phyloP scores from a whole-genome alignment of 2,329 filamentous ascomycete genomes.

The Helminthosporium solani region DNA sequence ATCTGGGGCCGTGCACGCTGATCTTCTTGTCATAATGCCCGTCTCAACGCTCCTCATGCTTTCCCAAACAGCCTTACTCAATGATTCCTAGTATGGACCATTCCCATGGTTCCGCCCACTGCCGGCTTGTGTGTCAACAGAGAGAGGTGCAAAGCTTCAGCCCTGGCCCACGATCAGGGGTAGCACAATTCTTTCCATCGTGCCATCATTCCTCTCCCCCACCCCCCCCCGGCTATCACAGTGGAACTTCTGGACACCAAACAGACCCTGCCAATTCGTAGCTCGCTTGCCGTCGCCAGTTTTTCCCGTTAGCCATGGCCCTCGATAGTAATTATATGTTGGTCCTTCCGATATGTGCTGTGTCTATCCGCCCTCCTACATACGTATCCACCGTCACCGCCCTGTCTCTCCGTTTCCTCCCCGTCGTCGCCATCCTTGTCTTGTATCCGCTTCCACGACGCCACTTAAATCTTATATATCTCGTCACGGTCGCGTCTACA shows the following conservation, averaged over 20 bases:
- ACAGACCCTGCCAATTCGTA: slow-evolving; percentile 31
- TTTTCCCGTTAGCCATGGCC: slow-evolving; percentile 14
- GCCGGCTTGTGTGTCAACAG: slow-evolving; percentile 28
- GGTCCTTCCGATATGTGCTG: slow-evolving; percentile 23
- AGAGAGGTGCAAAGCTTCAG: slow-evolving; percentile 30
- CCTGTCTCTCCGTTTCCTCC: slow-evolving; percentile 42
- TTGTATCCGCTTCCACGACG: slow-evolving; percentile 38
- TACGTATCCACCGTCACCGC: slow-evolving; percentile 39
- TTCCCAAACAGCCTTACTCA: slow-evolving; percentile 33
- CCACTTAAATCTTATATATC: slow-evolving; percentile 46
- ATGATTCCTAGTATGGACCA: slow-evolving; percentile 33
- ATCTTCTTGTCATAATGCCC: slow-evolving; percentile 37
- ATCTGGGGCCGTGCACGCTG: slow-evolving; percentile 33
- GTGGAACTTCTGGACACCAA: slow-evolving; percentile 5
- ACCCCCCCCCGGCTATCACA: neutral
- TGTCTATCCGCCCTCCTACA: slow-evolving; percentile 40
- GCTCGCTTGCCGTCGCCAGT: slow-evolving; percentile 18
- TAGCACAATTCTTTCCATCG: slow-evolving; percentile 14
- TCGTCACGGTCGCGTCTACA: slow-evolving; percentile 37
- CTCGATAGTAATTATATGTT: slow-evolving; percentile 24
- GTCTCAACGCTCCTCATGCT: slow-evolving; percentile 36
- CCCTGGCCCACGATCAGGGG: slow-evolving; percentile 41
- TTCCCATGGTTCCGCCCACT: slow-evolving; percentile 38
- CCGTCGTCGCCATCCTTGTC: slow-evolving; percentile 41
- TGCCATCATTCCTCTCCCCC: too few relatives aligned